Base-by-base conservation (phyloP, 352 stramenopile genomes). In the Globisporangium cylindrosporum region DNA sequence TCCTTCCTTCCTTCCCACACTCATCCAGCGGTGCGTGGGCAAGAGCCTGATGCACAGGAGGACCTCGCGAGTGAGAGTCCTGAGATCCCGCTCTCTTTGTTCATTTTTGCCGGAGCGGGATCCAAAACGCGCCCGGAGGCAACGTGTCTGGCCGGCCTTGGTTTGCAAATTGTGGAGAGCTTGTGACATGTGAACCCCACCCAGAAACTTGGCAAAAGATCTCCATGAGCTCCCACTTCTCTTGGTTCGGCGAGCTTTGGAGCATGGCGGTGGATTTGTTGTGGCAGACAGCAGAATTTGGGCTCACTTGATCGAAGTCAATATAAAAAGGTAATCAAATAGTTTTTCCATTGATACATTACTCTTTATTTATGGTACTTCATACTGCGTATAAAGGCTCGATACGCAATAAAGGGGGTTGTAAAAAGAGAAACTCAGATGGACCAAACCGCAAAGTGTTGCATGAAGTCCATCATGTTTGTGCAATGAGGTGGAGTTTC, bases 401-500 rank as follows among this genome's bases (percentile, higher is more conserved):
- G 10, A 12, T 22, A 20, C 18, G 22, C 20, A 29, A n/a, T 57
- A 57, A 20, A 34, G 4, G 32, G 51, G 24, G n/a, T 27, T 51
- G 7, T 51, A 51, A 51, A 22, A 51, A 51, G 18, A 51, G 43
- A 51, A 51, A 51, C 43, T 51, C 43, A 51, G 41, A 49, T 49
- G 43, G 18, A 20, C 14, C 43, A 51, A 51, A n/a, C 15, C 25
- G 36, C 18, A 14, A 14, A 38, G 53, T 29, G 14, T 59, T 22
- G 51, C 25, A 27, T 34, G 15, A 58, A 58, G 24, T 51, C 24
- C 24, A n/a, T 2, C 14, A 48, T 48, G 43, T 58, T 65, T 65
- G 59, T 56, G 43, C 9, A 65, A 65, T 53, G 59, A 65, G 59
- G 27, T 46, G 24, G 43, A 58, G 59, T 57, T 65, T 65, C 41